phyloP scores from a whole-genome alignment of 1,139 yeast genomes.

The Saccharomycopsis hybrid region DNA sequence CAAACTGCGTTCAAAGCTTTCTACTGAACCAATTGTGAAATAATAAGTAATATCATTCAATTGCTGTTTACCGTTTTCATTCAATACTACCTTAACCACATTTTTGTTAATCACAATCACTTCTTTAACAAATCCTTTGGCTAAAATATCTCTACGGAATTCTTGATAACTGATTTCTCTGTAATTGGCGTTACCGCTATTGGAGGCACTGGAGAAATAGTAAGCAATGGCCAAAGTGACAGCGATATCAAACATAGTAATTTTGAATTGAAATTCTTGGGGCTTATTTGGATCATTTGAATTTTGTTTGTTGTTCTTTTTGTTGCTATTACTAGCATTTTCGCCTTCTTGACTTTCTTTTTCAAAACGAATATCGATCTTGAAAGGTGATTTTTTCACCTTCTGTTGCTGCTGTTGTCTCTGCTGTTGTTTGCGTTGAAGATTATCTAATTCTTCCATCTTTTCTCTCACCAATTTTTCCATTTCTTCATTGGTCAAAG shows the following conservation, averaged over 20 bases:
- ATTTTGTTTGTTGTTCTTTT: slow-evolving; percentile 2
- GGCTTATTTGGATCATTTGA: slow-evolving; percentile 10
- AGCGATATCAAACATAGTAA: slow-evolving; percentile 15
- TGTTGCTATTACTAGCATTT: background rate
- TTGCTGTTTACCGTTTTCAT: slow-evolving; percentile 41
- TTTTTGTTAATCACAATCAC: slow-evolving; percentile 60
- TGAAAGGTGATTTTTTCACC: slow-evolving; percentile 6
- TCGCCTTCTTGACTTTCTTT: slow-evolving; percentile 2
- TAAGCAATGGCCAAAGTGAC: slow-evolving; percentile 11
- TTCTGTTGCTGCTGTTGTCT: background rate
- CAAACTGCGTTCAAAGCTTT: slow-evolving; percentile 64
- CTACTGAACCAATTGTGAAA: slow-evolving; percentile 70
- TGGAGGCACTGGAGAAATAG: slow-evolving; percentile 4
- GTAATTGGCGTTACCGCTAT: background rate
- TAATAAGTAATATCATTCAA: slow-evolving; percentile 40
- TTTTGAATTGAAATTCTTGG: slow-evolving; percentile 8
- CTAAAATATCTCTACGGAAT: slow-evolving; percentile 55
- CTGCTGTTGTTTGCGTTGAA: slow-evolving; percentile 3
- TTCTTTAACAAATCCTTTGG: slow-evolving; percentile 61
- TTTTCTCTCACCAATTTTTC: slow-evolving; percentile 8
- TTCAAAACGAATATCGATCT: slow-evolving; percentile 5
- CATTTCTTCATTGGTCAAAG: background rate
- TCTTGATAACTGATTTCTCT: slow-evolving; percentile 43
- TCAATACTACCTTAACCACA: slow-evolving; percentile 60
- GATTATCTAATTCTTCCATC: slow-evolving; percentile 4